A percentile compares a stretch with the other conserved stretches of the same genome.
Conservation (phyloP, 2,329 filamentous ascomycete species). For the Dothistroma pini region DNA sequence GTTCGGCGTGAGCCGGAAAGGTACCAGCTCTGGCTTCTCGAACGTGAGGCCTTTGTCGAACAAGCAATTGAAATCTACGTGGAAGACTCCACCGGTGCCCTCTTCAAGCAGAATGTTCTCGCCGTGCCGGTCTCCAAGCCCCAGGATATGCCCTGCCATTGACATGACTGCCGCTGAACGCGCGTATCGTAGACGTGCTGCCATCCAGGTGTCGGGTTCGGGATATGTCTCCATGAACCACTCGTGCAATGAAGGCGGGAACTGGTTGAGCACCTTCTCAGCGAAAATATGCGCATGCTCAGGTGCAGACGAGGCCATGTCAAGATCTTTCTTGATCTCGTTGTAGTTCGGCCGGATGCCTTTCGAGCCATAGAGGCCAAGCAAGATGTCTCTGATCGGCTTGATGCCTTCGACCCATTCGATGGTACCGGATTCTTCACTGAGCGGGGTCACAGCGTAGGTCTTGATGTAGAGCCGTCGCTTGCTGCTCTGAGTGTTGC, state of each 20-base stretch:
- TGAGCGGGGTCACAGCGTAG: slow-evolving; percentile 92
- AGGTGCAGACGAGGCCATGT: slow-evolving; percentile 61
- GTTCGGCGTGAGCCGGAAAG: slow-evolving; percentile 96
- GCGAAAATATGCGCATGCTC: slow-evolving; percentile 69
- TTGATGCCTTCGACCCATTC: slow-evolving; percentile 98
- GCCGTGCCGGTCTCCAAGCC: slow-evolving; percentile 88
- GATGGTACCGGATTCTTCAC: slow-evolving; percentile 95
- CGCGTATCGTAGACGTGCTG: slow-evolving; percentile 82
- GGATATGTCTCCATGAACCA: slow-evolving; percentile 98
- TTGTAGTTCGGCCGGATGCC: slow-evolving; percentile 65
- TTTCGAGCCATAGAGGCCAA: slow-evolving; percentile 71
- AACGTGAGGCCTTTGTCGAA: slow-evolving; percentile 98
- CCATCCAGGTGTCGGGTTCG: slow-evolving; percentile 88
- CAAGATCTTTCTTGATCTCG: slow-evolving; percentile 57
- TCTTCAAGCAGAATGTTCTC: slow-evolving; percentile 97
- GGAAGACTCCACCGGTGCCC: slow-evolving; percentile 87
- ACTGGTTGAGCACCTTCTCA: slow-evolving; percentile 60
- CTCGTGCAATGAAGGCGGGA: slow-evolving; percentile 78
- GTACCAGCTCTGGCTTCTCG: slow-evolving; percentile 88
- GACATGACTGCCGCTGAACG: slow-evolving; percentile 97
- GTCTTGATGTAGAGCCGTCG: slow-evolving; percentile 93
- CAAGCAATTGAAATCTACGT: slow-evolving; percentile 99
- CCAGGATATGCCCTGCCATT: slow-evolving; percentile 96
- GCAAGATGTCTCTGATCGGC: slow-evolving; percentile 85
- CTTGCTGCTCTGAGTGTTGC: slow-evolving; percentile 84